Base-by-base conservation (phyloP, 768 basidiomycete genomes). In the Coprinopsis cinerea region DNA sequence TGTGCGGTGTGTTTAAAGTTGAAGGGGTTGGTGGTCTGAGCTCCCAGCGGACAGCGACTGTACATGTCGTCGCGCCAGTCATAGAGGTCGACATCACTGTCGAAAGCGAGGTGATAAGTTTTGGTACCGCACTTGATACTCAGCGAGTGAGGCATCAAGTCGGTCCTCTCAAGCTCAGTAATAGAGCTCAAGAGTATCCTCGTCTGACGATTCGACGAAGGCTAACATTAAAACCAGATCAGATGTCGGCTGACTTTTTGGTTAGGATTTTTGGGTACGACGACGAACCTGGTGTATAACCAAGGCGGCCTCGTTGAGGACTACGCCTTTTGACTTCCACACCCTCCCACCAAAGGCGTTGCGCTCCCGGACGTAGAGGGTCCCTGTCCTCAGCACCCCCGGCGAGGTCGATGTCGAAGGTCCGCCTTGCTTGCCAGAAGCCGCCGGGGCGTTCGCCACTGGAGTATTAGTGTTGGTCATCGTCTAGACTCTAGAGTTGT, bases 31-130 rank as follows among this genome's bases (percentile, higher is more conserved):
- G 67, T 67, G 22, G 63, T 63, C 25, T 53, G 49, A 13, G 60
- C 62, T 3, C 71, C 68, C 10, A 67, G 59, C 5, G 70, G 69
- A 37, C 65, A 69, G 4, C 70, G 66, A 37, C 62, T 61, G 54
- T 72, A 73, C 24, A 74, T 67, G 52, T 73, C 73, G 50, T 74
- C 73, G 45, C 71, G 70, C 72, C 73, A 74, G 53, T 72, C 71
- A 53, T 74, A 73, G 9, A 74, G 62, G 49, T 71, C 70, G 17
- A 59, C 57, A 49, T 73, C 72, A 18, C 60, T 64, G 28, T 66
- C 58, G 42, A 73, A 72, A 0, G 70, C 65, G 22, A 73, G 57
- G 41, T 67, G 63, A 49, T 64, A 71, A 17, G 58, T 57, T 48
- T 60, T 63, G 20, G 61, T 57, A 54, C 62, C 62, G 30, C 65